Base-by-base conservation (phyloP, 192 early-diverging fungal genomes). In the Lobosporangium transversale region DNA sequence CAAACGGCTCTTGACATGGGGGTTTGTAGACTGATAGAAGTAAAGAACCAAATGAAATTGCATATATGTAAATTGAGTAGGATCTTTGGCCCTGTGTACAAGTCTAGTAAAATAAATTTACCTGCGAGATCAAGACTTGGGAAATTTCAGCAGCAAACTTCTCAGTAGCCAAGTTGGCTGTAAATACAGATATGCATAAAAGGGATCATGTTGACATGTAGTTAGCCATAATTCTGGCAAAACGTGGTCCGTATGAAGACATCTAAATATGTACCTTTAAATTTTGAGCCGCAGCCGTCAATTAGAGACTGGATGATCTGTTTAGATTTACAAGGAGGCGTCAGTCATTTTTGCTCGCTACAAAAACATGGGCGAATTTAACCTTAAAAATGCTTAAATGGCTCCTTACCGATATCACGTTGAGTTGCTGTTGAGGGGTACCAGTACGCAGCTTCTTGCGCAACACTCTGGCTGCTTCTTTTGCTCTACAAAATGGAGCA, bases 371-470 rank as follows among this genome's bases (percentile, higher is more conserved):
- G n/a, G n/a, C n/a, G n/a, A n/a, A n/a, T n/a, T n/a, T n/a, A n/a
- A n/a, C n/a, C n/a, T n/a, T n/a, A n/a, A n/a, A 24, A 24, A 30
- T 29, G 24, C 10, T 30, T 30, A 30, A 53, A 37, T 40, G 54
- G 21, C n/a, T 56, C 10, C 59, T 33, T 36, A 61, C 59, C 27
- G 63, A 50, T 21, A 75, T 61, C n/a, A 58, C 57, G 30, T 75
- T 75, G 57, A 75, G 54, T 32, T 75, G 71, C 33, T 75, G 54
- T 32, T 75, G 71, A 23, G 71, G 51, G 32, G 18, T 32, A 40
- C 68, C 60, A 18, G 47, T 17, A 12, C 60, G 68, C 15, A 71
- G 61, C 47, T 63, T 71, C 54, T 63, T 71, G 20, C 68, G 51
- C 51, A 71, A 32, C 4, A 60, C 53, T 43, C 61, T 71, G 5